Evolutionary conservation across 306 rosid genomes (phyloP).

Genomic region (Dryas octopetala): DNA sequence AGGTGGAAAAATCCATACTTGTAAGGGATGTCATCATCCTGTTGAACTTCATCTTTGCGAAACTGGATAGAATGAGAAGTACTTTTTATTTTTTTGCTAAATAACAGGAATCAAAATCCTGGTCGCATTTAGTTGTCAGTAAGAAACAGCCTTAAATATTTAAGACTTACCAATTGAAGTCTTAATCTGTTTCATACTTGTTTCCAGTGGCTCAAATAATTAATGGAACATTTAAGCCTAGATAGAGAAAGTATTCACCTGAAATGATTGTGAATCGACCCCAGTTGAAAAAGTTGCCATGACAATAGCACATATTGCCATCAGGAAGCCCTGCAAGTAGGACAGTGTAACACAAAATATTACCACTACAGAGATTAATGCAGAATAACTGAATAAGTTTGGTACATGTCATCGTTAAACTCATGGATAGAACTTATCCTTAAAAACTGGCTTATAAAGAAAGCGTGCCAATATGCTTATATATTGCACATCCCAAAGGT

Average conservation of each 20-base stretch:
- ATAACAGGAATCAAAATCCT: neutral
- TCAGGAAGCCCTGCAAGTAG: conserved; percentile 62
- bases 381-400: neutral
- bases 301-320: conserved; percentile 75
- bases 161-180: neutral
- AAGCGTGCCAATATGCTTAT: neutral
- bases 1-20: conserved; percentile 77
- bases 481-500: neutral
- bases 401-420: neutral
- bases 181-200: neutral
- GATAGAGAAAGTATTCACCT: conserved; percentile 42
- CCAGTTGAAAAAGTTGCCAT: conserved; percentile 92
- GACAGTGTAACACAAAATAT: conserved; percentile 5
- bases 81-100: neutral
- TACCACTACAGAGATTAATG: neutral
- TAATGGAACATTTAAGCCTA: neutral
- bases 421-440: neutral
- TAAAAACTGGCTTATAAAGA: neutral
- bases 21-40: conserved; percentile 71
- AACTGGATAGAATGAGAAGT: conserved; percentile 44
- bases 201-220: neutral
- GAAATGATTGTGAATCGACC: conserved; percentile 81
- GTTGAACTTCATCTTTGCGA: conserved; percentile 42
- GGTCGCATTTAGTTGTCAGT: neutral
- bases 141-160: neutral